Evolutionary conservation across 1,284 basidiomycete genomes (phyloP).

Genomic region (Papiliotrema fonsecae): DNA sequence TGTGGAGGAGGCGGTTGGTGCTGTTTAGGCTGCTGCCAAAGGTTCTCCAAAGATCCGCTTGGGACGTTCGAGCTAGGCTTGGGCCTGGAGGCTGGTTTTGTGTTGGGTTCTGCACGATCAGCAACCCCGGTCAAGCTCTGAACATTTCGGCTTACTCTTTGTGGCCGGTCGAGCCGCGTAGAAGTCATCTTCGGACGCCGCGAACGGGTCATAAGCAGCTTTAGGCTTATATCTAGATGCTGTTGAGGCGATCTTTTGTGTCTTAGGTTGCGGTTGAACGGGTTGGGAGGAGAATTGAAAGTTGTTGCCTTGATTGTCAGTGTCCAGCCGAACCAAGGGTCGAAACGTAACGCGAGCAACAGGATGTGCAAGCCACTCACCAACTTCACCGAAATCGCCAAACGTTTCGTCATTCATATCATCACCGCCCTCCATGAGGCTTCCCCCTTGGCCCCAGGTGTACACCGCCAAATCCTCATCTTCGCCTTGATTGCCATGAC

Average conservation of each 20-base stretch:
- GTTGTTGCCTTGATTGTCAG: slow-evolving; percentile 64
- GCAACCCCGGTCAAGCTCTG: neutral
- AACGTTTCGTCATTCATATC: slow-evolving; percentile 96
- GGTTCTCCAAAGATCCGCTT: slow-evolving; percentile 12
- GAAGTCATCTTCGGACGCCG: slow-evolving; percentile 47
- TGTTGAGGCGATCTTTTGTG: slow-evolving; percentile 33
- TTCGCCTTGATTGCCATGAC: slow-evolving; percentile 50
- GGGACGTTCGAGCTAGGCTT: slow-evolving; percentile 13
- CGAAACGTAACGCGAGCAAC: neutral
- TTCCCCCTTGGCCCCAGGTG: slow-evolving; percentile 63
- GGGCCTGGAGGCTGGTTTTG: slow-evolving; percentile 13
- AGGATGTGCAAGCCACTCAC: slow-evolving; percentile 51
- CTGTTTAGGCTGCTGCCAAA: slow-evolving; percentile 30
- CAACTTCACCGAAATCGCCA: slow-evolving; percentile 63
- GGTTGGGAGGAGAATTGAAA: slow-evolving; percentile 69
- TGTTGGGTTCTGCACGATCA: slow-evolving; percentile 2
- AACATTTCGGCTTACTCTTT: slow-evolving; percentile 24
- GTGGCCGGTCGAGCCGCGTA: slow-evolving; percentile 33
- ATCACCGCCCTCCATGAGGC: slow-evolving; percentile 80
- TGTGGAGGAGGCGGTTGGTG: neutral
- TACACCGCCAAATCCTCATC: slow-evolving; percentile 62
- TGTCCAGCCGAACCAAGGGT: neutral
- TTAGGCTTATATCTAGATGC: slow-evolving; percentile 40
- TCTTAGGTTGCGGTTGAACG: slow-evolving; percentile 8
- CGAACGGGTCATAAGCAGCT: slow-evolving; percentile 40